These are phyloP conservation scores for Penicillium crustosum DNA, from an alignment of 2,329 filamentous ascomycete species.

Conservation along the genomic window DNA sequence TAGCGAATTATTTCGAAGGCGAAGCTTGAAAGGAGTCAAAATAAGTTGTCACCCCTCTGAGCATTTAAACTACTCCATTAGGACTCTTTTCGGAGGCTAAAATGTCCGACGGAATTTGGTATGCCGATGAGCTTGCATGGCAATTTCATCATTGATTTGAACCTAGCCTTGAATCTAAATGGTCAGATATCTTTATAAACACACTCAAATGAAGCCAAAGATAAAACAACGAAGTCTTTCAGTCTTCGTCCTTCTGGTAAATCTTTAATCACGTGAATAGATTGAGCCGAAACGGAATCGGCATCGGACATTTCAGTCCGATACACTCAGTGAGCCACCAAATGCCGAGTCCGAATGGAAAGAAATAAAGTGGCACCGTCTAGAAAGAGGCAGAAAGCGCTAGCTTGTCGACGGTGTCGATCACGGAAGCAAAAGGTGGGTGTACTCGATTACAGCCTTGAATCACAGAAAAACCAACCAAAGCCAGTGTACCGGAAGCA, in stretches of 20 bases:
- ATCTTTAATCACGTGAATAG: not conserved
- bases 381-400: conserved; percentile 9
- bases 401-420: conserved; percentile 15
- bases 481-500: conserved; percentile 9
- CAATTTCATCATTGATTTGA: not conserved
- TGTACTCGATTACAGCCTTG: not conserved
- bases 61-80: not conserved
- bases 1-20: not conserved
- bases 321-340: not conserved
- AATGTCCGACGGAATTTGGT: conserved; percentile 1
- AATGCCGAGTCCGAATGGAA: conserved; percentile 6
- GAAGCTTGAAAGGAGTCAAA: not conserved
- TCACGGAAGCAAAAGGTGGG: conserved; percentile 15
- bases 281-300: not conserved
- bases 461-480: not conserved
- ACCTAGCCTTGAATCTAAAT: not conserved
- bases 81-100: not conserved
- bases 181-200: not conserved
- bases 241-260: not conserved
- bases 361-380: not conserved
- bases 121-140: conserved; percentile 1
- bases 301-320: conserved; percentile 2
- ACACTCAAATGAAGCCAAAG: not conserved
- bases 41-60: not conserved
- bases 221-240: not conserved